phyloP scores from a whole-genome alignment of 2,329 filamentous ascomycete genomes.

The Truncatella angustata region DNA sequence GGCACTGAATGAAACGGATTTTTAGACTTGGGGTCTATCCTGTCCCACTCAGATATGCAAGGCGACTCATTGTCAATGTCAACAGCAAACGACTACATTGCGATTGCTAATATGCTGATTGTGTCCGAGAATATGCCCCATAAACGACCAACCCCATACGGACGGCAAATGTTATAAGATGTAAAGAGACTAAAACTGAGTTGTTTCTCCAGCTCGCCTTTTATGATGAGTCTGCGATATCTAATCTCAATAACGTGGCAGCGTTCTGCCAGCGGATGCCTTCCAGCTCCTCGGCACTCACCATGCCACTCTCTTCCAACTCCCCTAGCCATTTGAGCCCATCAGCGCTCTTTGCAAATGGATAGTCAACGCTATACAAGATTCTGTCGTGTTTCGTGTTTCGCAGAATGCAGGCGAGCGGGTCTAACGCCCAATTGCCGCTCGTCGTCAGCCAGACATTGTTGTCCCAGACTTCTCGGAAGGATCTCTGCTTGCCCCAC shows the following conservation, averaged over 20 bases:
- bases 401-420: conserved; percentile 39
- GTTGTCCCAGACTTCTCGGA: conserved; percentile 47
- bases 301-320: conserved; percentile 43
- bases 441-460: conserved; percentile 56
- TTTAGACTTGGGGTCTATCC: too few relatives aligned
- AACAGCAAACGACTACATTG: too few relatives aligned
- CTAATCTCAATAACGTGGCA: conserved; percentile 26
- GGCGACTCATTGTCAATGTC: too few relatives aligned
- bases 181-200: too few relatives aligned
- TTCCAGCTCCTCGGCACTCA: conserved; percentile 44
- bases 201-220: too few relatives aligned
- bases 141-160: too few relatives aligned
- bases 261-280: conserved; percentile 50
- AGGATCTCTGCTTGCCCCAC: conserved; percentile 31
- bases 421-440: conserved; percentile 46
- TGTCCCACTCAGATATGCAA: too few relatives aligned
- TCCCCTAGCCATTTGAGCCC: conserved; percentile 45
- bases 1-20: too few relatives aligned
- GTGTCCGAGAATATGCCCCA: too few relatives aligned
- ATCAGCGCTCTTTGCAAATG: conserved; percentile 47
- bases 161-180: too few relatives aligned
- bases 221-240: too few relatives aligned
- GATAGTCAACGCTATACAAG: conserved; percentile 55
- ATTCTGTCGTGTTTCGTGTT: conserved; percentile 44
- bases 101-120: too few relatives aligned